Percentiles rank a stretch among this genome's conserved stretches.
phyloP scores from a whole-genome alignment of 2,329 filamentous ascomycete genomes.

The Botrytis tulipae region DNA sequence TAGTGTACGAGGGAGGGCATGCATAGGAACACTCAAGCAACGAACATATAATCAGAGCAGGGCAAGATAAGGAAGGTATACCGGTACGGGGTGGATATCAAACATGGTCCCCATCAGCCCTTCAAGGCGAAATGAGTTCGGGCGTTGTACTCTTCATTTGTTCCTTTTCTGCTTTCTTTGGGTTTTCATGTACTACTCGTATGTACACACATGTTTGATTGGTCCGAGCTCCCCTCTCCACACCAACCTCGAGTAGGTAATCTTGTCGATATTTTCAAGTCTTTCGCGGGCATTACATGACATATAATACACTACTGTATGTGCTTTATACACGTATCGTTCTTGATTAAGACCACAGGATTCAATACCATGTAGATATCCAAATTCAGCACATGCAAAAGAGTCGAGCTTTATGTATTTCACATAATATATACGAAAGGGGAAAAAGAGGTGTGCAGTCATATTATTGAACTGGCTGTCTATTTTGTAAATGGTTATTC shows the following conservation, averaged over 20 bases:
- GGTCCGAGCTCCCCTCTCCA: background rate
- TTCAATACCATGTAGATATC: background rate
- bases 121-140: conserved; percentile 17
- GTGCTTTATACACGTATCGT: background rate
- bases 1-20: background rate
- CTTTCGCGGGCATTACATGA: background rate
- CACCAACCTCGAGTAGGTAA: background rate
- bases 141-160: background rate
- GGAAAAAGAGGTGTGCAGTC: background rate
- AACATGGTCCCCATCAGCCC: conserved; percentile 17
- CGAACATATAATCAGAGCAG: background rate
- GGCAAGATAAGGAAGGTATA: background rate
- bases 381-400: background rate
- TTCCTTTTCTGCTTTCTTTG: background rate
- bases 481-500: background rate
- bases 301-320: background rate
- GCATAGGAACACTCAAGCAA: background rate
- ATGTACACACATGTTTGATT: background rate
- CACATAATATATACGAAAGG: background rate
- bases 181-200: background rate
- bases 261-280: background rate
- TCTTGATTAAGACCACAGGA: background rate
- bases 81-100: conserved; percentile 4
- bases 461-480: no score
- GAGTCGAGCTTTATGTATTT: background rate